Evolutionary conservation across 2,329 filamentous ascomycete species (phyloP).

Genomic region (Pseudogymnoascus sp.): DNA sequence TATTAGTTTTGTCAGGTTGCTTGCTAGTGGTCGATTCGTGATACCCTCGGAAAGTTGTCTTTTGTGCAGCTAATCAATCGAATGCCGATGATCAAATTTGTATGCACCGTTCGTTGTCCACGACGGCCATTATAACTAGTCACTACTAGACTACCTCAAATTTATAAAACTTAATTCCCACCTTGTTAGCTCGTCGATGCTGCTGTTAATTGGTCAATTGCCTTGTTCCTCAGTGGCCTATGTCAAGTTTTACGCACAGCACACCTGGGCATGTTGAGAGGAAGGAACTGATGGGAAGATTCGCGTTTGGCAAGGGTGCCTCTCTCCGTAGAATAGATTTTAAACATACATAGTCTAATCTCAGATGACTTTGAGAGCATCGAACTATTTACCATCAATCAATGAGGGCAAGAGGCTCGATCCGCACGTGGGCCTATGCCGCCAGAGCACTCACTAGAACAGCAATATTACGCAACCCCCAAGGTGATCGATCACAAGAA

Average conservation of each 20-base stretch:
- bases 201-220: too few species aligned
- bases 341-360: background rate
- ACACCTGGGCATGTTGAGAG: constrained; percentile 22
- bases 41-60: constrained; percentile 1
- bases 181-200: too few species aligned
- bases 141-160: background rate
- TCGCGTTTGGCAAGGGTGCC: constrained; percentile 24
- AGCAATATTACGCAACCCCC: background rate
- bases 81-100: background rate
- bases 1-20: background rate
- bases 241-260: too few species aligned
- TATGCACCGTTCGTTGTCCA: background rate
- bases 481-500: background rate
- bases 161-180: too few species aligned
- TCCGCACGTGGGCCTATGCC: too few species aligned
- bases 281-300: constrained; percentile 29
- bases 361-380: background rate
- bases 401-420: background rate
- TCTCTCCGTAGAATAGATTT: background rate
- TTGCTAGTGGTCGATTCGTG: background rate
- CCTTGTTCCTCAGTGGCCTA: too few species aligned
- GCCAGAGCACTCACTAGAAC: background rate
- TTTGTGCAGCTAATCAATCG: background rate
- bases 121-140: background rate
- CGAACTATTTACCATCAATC: background rate